Base-by-base conservation (phyloP, 495 filamentous ascomycete species). In the Hyaloscypha finlandica region DNA sequence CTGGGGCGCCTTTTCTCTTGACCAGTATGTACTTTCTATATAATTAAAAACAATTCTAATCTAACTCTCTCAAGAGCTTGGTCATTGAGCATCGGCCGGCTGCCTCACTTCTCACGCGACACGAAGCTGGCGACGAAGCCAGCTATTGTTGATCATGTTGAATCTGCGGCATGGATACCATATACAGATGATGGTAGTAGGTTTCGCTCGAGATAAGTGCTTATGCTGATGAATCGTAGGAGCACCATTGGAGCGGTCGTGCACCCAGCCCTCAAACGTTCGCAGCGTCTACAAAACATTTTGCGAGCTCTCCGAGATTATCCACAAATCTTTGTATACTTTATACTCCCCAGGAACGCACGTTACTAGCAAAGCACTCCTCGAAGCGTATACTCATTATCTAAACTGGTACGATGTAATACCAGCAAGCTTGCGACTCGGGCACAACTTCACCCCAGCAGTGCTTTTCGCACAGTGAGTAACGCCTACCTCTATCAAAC, bases 11-110 rank as follows among this genome's bases (percentile, higher is more conserved):
- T 90, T 90, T 74, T 85, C 84, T 29, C 77, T 90, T 33, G 89
- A 91, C 73, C 89, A 89, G 88, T 90, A 82, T 74, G 81, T 70
- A 31, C 83, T 95, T 66, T 92, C 92, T 22, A 92, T 37, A 33
- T 11, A 33, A 8, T 5, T 1, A 6, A 33, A 12, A 16, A 20
- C 8, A 39, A 39, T 32, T 59, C 1, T 31, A 12, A 16, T 59
- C 75, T 77, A 68, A 80, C 42, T 58, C 1, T 30, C 53, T 39
- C 29, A 70, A 90, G 88, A 63, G 85, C 85, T 39, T 89, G 86
- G 84, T 88, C 86, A 5, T 76, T 89, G 29, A 83, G 83, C 39
- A 84, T 88, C 20, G 88, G 88, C 22, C 79, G 85, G 32, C 77
- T 90, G 37, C 86, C 88, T 2, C 86, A 89, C 59, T 86, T 84